A percentile compares a stretch with the other conserved stretches of the same genome.
Conservation (phyloP, 78 protist genomes). For the Dictyostelium firmibasis region DNA sequence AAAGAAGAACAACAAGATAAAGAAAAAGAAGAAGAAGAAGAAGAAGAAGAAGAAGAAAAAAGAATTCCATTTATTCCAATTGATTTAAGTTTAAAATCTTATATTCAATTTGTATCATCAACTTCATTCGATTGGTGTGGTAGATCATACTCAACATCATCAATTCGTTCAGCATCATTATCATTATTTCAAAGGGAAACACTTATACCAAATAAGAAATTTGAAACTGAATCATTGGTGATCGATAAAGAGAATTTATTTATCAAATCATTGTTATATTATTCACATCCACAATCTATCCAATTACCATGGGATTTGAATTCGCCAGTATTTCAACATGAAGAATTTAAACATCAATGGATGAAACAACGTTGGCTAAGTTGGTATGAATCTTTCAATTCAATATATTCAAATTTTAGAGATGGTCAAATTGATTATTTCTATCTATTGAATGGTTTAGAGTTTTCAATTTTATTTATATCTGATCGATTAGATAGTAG, state of each 20-base stretch:
- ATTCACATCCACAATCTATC: background rate
- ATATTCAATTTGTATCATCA: background rate
- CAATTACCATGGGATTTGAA: background rate
- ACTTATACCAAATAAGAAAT: background rate
- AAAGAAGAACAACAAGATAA: background rate
- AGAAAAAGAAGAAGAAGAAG: background rate
- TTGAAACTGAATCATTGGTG: background rate
- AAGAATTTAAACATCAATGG: background rate
- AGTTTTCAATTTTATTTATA: conserved; percentile 1
- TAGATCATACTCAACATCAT: background rate
- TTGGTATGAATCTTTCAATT: background rate
- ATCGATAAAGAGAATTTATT: background rate
- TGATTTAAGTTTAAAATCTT: conserved; percentile 39
- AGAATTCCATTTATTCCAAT: background rate
- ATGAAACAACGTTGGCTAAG: background rate
- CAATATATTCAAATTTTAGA: conserved; percentile 6
- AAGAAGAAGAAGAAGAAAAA: background rate
- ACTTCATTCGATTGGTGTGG: conserved; percentile 20
- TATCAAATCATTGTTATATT: background rate
- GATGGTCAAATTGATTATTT: conserved; percentile 5
- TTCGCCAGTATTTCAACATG: background rate
- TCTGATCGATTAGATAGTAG: background rate
- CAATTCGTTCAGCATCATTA: background rate
- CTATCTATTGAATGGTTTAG: background rate
- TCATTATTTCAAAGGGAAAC: background rate